These are phyloP conservation scores for Metarhizium humberi DNA, from an alignment of 2,329 filamentous ascomycete species.

Conservation along the genomic window DNA sequence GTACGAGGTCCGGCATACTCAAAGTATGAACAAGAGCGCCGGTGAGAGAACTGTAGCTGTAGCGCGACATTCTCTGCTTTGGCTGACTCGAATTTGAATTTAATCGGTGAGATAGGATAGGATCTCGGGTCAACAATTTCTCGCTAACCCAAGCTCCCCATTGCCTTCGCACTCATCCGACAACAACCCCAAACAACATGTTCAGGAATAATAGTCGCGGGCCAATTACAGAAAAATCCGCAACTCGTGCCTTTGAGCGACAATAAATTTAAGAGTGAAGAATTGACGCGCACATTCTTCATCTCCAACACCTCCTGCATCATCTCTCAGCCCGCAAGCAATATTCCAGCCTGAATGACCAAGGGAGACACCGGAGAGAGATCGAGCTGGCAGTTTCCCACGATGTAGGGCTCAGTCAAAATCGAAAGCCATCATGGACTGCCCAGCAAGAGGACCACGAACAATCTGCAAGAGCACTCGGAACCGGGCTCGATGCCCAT, in stretches of 20 bases:
- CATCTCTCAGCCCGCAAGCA: slow-evolving; percentile 49
- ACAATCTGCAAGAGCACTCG: slow-evolving; percentile 58
- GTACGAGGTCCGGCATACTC: slow-evolving; percentile 64
- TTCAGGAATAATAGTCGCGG: slow-evolving; percentile 28
- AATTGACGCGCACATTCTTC: slow-evolving; percentile 39
- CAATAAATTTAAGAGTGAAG: slow-evolving; percentile 74
- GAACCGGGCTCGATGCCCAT: slow-evolving; percentile 35
- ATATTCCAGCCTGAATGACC: slow-evolving; percentile 34
- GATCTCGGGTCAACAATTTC: slow-evolving; percentile 2
- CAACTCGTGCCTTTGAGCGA: slow-evolving; percentile 30
- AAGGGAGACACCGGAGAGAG: slow-evolving; percentile 56
- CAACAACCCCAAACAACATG: slow-evolving; percentile 55
- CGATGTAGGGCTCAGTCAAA: slow-evolving; percentile 7
- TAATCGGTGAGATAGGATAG: slow-evolving; percentile 58
- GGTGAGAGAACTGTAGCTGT: slow-evolving; percentile 87
- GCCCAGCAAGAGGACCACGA: slow-evolving; percentile 75
- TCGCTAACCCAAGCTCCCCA: neutral
- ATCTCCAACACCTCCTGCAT: slow-evolving; percentile 67
- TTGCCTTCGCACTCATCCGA: slow-evolving; percentile 52
- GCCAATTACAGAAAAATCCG: slow-evolving; percentile 13
- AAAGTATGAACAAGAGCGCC: slow-evolving; percentile 59
- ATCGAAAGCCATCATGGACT: slow-evolving; percentile 12
- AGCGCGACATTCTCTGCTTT: slow-evolving; percentile 85
- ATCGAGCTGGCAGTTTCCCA: slow-evolving; percentile 63
- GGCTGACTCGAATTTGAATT: slow-evolving; percentile 75